A percentile compares a stretch with the other conserved stretches of the same genome.
These are phyloP conservation scores for Hydrangea macrophylla DNA, from an alignment of 148 eudicot genomes.

Conservation along the genomic window DNA sequence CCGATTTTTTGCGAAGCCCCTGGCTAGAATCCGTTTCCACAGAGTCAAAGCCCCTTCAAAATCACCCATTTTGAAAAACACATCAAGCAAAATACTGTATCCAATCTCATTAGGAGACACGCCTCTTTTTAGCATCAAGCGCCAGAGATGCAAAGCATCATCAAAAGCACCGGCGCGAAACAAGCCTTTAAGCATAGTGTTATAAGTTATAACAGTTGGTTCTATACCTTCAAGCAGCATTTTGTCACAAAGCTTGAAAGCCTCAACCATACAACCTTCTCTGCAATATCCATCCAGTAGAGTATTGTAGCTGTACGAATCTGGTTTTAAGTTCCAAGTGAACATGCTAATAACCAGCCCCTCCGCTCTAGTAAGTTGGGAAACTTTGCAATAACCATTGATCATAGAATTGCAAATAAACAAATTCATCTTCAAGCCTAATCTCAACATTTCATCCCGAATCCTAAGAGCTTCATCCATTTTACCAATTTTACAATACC, in stretches of 20 bases:
- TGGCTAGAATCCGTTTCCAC: conserved; percentile 61
- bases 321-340: conserved; percentile 66
- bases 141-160: conserved; percentile 36
- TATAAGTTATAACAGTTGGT: conserved; percentile 60
- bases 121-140: conserved; percentile 56
- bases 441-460: conserved; percentile 53
- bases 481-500: conserved; percentile 55
- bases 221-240: conserved; percentile 50
- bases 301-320: conserved; percentile 73
- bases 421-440: conserved; percentile 57
- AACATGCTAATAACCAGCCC: conserved; percentile 38
- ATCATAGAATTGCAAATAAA: conserved; percentile 65
- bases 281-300: conserved; percentile 68
- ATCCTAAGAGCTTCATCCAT: conserved; percentile 63
- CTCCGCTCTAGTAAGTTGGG: conserved; percentile 52
- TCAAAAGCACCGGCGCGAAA: conserved; percentile 47
- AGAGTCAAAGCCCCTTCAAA: conserved; percentile 40
- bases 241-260: conserved; percentile 52
- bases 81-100: conserved; percentile 69
- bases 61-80: conserved; percentile 49
- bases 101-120: conserved; percentile 56
- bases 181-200: conserved; percentile 70
- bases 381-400: conserved; percentile 80
- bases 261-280: conserved; percentile 42
- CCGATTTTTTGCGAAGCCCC: conserved; percentile 41